Conservation (phyloP, 2,329 filamentous ascomycete genomes). For the Pyrenochaeta sp. region DNA sequence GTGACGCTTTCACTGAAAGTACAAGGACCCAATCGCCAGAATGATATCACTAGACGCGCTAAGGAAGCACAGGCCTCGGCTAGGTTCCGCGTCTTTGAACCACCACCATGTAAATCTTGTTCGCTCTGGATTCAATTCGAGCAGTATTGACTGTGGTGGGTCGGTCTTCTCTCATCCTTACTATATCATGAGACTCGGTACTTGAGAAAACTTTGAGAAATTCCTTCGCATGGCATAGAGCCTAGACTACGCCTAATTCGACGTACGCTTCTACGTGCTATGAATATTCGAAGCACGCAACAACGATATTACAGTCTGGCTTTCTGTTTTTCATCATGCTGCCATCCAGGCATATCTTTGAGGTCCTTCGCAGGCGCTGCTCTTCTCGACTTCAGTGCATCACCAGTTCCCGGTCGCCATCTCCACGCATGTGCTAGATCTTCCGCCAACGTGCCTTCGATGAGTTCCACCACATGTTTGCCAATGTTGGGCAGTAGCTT, state of each 20-base stretch:
- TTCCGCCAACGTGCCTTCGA: conserved; percentile 52
- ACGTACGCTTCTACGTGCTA: too few species aligned
- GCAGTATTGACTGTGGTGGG: too few species aligned
- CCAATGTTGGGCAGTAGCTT: conserved; percentile 59
- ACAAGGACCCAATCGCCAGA: conserved; percentile 10
- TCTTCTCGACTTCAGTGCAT: conserved; percentile 55
- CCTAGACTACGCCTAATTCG: too few species aligned
- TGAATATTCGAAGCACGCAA: background rate
- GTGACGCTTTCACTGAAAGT: conserved; percentile 11
- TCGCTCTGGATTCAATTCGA: too few species aligned
- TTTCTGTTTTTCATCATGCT: conserved; percentile 23
- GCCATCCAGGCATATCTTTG: conserved; percentile 58
- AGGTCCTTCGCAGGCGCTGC: conserved; percentile 55
- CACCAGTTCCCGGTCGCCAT: conserved; percentile 56
- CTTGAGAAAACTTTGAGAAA: too few species aligned
- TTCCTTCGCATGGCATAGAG: too few species aligned
- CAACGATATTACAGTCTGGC: conserved; percentile 10
- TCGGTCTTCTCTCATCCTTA: too few species aligned
- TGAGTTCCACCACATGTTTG: conserved; percentile 57
- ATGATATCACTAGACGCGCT: conserved; percentile 36
- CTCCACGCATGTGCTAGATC: conserved; percentile 55
- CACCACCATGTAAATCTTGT: too few species aligned
- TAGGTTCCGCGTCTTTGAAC: conserved; percentile 11
- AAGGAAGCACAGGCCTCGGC: conserved; percentile 18
- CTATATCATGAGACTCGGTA: too few species aligned